A percentile compares a stretch with the other conserved stretches of the same genome.
phyloP scores from a whole-genome alignment of 225 moss, liverwort and hornwort genomes.

The Thuidium tamariscinum region DNA sequence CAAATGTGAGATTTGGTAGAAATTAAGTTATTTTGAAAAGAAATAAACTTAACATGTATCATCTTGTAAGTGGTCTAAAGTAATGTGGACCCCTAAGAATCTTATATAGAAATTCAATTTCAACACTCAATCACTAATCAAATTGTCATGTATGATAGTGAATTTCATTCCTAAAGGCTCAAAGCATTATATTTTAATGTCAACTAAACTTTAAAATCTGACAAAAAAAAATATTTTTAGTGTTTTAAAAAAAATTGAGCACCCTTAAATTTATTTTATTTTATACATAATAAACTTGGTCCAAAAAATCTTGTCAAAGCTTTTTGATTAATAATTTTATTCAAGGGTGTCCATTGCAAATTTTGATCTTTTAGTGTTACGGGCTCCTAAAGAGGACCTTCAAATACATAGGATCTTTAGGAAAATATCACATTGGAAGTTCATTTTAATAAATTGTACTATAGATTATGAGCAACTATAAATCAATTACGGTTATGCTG shows the following conservation, averaged over 20 bases:
- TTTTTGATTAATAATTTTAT: not conserved
- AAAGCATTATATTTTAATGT: not conserved
- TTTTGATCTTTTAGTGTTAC: not conserved
- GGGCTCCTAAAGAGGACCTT: too few relatives aligned
- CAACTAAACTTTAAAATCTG: not conserved
- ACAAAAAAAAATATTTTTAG: accelerated
- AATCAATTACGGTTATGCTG: not conserved
- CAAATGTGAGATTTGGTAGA: too few relatives aligned
- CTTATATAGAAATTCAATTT: too few relatives aligned
- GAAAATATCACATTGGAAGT: not conserved
- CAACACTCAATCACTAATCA: too few relatives aligned
- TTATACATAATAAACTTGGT: too few relatives aligned
- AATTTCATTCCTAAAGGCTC: accelerated
- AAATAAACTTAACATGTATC: too few relatives aligned
- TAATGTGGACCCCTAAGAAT: too few relatives aligned
- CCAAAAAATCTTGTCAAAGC: accelerated
- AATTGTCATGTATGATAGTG: too few relatives aligned
- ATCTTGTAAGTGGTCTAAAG: too few relatives aligned
- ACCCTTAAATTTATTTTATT: accelerated
- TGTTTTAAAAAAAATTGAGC: too few relatives aligned
- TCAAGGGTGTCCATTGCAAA: accelerated
- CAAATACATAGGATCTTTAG: not conserved
- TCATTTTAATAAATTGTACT: not conserved
- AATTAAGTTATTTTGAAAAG: too few relatives aligned
- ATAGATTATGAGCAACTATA: accelerated